Base-by-base conservation (phyloP, 352 stramenopile genomes). In the Phytophthora sansomeana region DNA sequence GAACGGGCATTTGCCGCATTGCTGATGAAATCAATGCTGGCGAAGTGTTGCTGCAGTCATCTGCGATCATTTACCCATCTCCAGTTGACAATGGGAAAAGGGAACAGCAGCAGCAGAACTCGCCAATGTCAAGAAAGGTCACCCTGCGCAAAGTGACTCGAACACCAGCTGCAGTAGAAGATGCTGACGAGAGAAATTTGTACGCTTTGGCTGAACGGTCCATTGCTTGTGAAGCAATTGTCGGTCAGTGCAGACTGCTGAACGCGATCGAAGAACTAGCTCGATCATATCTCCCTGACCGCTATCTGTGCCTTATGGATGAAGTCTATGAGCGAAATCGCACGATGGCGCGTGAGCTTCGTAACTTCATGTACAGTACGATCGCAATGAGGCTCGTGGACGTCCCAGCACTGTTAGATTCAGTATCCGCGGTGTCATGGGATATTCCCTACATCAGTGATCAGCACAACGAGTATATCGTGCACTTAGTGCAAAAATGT, bases 381-480 rank as follows among this genome's bases (percentile, higher is more conserved):
- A 76, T 91, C 39, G 81, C 83, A 24, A 69, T 51, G 28, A 69
- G 49, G 49, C 77, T 82, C 30, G 87, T 80, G 29, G 72, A 91
- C 17, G 64, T 75, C 16, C 72, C 72, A 17, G 60, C 58, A 10
- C 53, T 91, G 17, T 63, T 89, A 24, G 50, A 80, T 10, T 73
- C 72, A 5, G 77, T 94, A 51, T 44, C 61, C 7, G 54, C 79
- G 9, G 80, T 93, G 8, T 67, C 68, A 13, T 96, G 89, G 89
- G 74, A 91, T 57, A 75, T 92, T 24, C 42, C 67, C 7, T 88
- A 91, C 50, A 72, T 95, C 10, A 82, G 75, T 61, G 81, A 92
- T 39, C 77, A 78, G 38, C 81, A 83, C 58, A 95, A 93, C 54
- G 85, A 90, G 43, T 96, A 95, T 63, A 75, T 96, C 29, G 81